Evolutionary conservation across 768 basidiomycete genomes (phyloP), one percentile per base, ranked within the genome.

Genomic region (Serendipita sp.): DNA sequence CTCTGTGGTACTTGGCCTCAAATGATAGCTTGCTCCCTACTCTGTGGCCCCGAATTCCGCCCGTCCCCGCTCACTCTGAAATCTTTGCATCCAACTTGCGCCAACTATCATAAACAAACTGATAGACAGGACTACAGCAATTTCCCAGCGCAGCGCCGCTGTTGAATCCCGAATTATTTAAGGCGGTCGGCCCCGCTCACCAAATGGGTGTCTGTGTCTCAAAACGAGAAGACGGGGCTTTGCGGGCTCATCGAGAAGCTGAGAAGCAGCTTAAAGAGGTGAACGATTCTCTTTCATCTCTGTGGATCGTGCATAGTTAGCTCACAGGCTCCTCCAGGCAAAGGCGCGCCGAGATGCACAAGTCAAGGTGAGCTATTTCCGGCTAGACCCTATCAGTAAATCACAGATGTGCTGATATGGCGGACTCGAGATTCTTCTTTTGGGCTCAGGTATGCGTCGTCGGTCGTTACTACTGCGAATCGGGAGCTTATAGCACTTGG

Each of bases 201-300:
- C 41, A 41, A n/a, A 60, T 60, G 56, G 56, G 56, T 36, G 10
- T 60, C 56, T 60, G 56, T n/a, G 35, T n/a, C 16, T 60, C 56
- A 32, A 60, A 60, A n/a, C 10, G 28, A 23, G 56, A 60, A 36
- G 56, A 60, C 8, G 35, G 4, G 28, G 88, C 89, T 68, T 85
- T 78, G 74, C 75, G 76, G 68, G 74, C 78, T 67, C 84, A 90
- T 70, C 76, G 77, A 65, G 85, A 85, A 69, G 89, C 80, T 3
- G 89, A 91, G 75, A 88, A 85, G 75, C 80, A 83, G 69, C 76
- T 94, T 66, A 86, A 79, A 72, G 89, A 90, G 77, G 86, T 87
- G 65, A 23, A 23, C 1, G 23, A 23, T 23, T 23, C 23, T 23
- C 23, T 23, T 23, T 63, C 44, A 48, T 68, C 36, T 30, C 54